Percentiles rank a stretch among this genome's conserved stretches.
Conservation (phyloP, 2,329 filamentous ascomycete genomes). For the Nigrograna mackinnonii region DNA sequence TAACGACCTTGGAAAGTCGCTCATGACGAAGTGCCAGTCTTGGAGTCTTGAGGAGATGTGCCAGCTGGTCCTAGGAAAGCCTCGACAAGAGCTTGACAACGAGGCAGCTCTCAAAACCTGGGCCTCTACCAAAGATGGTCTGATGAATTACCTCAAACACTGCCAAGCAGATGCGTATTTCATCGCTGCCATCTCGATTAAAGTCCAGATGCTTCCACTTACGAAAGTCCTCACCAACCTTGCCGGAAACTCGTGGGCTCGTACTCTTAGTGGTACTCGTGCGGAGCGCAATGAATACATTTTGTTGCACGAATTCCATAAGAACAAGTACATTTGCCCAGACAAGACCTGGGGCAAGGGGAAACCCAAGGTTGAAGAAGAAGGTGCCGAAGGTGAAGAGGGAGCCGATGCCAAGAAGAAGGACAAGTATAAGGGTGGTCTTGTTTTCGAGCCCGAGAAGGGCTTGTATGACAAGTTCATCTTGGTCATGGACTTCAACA, state of each 20-base stretch:
- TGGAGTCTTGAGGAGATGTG: slow-evolving; percentile 99
- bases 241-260: slow-evolving; percentile 97
- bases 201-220: slow-evolving; percentile 87
- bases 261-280: slow-evolving; percentile 91
- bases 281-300: slow-evolving; percentile 99
- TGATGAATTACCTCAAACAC: slow-evolving; percentile 92
- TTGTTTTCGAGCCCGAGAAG: slow-evolving; percentile 97
- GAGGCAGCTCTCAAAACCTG: slow-evolving; percentile 85
- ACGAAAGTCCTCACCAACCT: slow-evolving; percentile 96
- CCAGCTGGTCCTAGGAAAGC: slow-evolving; percentile 79
- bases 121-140: slow-evolving; percentile 79
- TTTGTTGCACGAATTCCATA: slow-evolving; percentile 93
- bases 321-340: slow-evolving; percentile 96
- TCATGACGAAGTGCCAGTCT: slow-evolving; percentile 96
- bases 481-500: slow-evolving; percentile 99
- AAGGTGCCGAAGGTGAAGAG: slow-evolving; percentile 70
- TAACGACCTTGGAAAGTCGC: slow-evolving; percentile 95
- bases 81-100: slow-evolving; percentile 83
- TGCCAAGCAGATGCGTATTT: slow-evolving; percentile 96
- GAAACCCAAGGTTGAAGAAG: slow-evolving; percentile 73
- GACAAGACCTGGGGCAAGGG: slow-evolving; percentile 87
- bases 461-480: slow-evolving; percentile 98
- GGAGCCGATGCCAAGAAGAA: slow-evolving; percentile 85
- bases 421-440: slow-evolving; percentile 98
- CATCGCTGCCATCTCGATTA: slow-evolving; percentile 85